Percentiles rank a stretch among this genome's conserved stretches.
phyloP scores from a whole-genome alignment of 176 grass and related monocot genomes.

The Carex scoparia region DNA sequence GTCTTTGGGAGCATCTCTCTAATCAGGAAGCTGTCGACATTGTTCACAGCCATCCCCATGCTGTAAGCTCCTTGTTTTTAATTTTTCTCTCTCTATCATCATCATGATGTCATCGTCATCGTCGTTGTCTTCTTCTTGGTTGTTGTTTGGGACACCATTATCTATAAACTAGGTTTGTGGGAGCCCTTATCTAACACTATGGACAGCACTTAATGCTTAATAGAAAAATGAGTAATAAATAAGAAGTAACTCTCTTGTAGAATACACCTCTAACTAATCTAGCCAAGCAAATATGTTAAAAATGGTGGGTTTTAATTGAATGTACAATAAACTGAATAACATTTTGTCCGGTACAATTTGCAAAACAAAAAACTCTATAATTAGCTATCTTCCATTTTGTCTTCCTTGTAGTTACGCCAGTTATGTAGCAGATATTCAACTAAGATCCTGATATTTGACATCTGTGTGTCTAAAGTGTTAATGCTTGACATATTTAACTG shows the following conservation, averaged over 20 bases:
- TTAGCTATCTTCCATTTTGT: not conserved
- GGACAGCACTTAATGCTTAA: not conserved
- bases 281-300: not conserved
- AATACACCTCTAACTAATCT: not conserved
- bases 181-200: not conserved
- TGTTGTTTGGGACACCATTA: not conserved
- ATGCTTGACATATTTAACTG: not conserved
- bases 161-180: not conserved
- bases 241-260: not conserved
- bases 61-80: constrained; percentile 50
- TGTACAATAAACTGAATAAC: not conserved
- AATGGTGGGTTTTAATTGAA: not conserved
- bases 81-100: not conserved
- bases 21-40: constrained; percentile 85
- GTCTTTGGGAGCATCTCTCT: constrained; percentile 84
- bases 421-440: not conserved
- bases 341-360: not conserved
- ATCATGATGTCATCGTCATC: not conserved
- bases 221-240: not conserved
- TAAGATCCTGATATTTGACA: not conserved
- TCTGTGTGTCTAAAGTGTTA: not conserved
- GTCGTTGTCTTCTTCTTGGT: not conserved
- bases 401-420: not conserved
- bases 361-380: not conserved
- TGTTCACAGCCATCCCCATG: constrained; percentile 65